Evolutionary conservation across 2,329 filamentous ascomycete genomes (phyloP).

Genomic region (Albophoma yamanashiensis): DNA sequence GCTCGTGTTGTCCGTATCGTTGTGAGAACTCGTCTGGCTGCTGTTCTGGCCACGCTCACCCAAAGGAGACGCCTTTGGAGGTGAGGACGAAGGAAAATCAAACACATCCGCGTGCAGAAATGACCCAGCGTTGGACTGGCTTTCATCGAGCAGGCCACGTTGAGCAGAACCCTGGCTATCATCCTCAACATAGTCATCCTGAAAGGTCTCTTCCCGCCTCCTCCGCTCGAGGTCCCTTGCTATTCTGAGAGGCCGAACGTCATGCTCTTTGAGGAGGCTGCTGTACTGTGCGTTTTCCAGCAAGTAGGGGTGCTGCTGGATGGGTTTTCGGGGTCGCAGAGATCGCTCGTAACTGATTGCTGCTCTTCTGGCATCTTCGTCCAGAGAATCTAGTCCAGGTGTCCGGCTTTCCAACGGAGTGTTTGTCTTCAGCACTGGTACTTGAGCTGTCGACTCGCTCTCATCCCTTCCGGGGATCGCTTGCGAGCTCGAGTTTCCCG

Average conservation of each 20-base stretch:
- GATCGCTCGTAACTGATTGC: slow-evolving; percentile 32
- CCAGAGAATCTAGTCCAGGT: background rate
- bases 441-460: background rate
- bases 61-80: slow-evolving; percentile 15
- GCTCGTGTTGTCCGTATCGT: slow-evolving; percentile 26
- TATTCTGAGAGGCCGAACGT: slow-evolving; percentile 40
- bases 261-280: slow-evolving; percentile 40
- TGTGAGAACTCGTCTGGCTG: slow-evolving; percentile 22
- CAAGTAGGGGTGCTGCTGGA: slow-evolving; percentile 49
- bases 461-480: background rate
- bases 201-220: slow-evolving; percentile 31
- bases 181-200: slow-evolving; percentile 41
- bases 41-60: slow-evolving; percentile 14
- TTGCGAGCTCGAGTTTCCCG: background rate
- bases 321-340: slow-evolving; percentile 48
- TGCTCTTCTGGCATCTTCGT: slow-evolving; percentile 11
- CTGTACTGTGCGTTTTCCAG: slow-evolving; percentile 46
- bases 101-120: slow-evolving; percentile 9
- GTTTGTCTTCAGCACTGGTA: background rate
- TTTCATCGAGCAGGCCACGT: slow-evolving; percentile 22
- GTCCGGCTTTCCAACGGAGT: background rate
- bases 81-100: slow-evolving; percentile 17
- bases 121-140: slow-evolving; percentile 15
- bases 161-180: slow-evolving; percentile 33
- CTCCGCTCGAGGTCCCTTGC: slow-evolving; percentile 16